A percentile compares a stretch with the other conserved stretches of the same genome.
Evolutionary conservation across 1,139 yeast species (phyloP).

Genomic region (Taphrina deformans): DNA sequence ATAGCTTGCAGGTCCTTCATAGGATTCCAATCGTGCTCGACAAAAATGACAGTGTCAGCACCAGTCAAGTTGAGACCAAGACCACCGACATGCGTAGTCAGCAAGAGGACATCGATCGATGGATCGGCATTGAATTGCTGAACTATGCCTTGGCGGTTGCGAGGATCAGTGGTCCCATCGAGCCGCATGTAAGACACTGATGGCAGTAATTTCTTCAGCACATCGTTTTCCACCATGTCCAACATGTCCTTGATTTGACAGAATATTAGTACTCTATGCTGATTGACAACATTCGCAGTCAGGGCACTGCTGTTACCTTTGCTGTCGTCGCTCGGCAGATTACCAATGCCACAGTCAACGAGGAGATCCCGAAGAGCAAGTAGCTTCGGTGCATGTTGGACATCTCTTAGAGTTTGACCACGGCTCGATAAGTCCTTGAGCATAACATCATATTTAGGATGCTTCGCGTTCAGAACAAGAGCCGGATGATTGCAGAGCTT

Average conservation of each 20-base stretch:
- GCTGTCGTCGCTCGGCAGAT: conserved; percentile 44
- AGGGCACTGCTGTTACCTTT: conserved; percentile 47
- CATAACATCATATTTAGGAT: conserved; percentile 77
- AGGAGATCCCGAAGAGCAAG: conserved; percentile 77
- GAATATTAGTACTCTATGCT: conserved; percentile 91
- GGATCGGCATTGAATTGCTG: conserved; percentile 94
- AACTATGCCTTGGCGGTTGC: conserved; percentile 88
- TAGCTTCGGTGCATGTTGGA: conserved; percentile 87
- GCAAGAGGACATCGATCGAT: conserved; percentile 83
- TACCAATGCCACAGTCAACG: conserved; percentile 93
- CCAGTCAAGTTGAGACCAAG: conserved; percentile 95
- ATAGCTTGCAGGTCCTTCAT: conserved; percentile 99
- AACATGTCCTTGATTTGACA: conserved; percentile 98
- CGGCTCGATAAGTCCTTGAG: conserved; percentile 59
- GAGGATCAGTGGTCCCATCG: conserved; percentile 92
- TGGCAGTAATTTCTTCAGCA: conserved; percentile 80
- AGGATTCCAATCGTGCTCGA: conserved; percentile 99
- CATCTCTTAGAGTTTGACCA: conserved; percentile 63
- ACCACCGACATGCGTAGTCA: conserved; percentile 98
- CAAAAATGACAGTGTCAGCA: conserved; percentile 97
- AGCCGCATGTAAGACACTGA: conserved; percentile 90
- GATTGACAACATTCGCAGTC: conserved; percentile 78
- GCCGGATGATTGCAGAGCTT: conserved; percentile 97
- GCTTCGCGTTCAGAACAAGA: conserved; percentile 77
- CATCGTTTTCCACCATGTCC: conserved; percentile 89